Base-by-base conservation (phyloP, 2,329 filamentous ascomycete species). In the Talaromyces sp. region DNA sequence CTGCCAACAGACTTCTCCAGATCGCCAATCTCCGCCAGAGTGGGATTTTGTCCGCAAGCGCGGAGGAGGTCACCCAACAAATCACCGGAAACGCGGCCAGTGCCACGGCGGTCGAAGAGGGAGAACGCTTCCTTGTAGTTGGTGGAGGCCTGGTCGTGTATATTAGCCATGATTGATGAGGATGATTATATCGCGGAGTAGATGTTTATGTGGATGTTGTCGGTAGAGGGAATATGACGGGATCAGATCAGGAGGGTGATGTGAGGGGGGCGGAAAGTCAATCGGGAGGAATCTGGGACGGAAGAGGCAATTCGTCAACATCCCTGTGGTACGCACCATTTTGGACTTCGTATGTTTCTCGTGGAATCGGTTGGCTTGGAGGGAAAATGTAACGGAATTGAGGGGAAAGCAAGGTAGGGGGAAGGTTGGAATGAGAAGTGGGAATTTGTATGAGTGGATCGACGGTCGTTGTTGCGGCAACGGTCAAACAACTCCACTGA, bases 61-160 rank as follows among this genome's bases (percentile, higher is more conserved):
- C 94, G 89, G 63, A 99, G 86, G 56, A 99, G 84, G 74, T 99
- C 94, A 65, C 94, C 94, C 52, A 99, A 85, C 61, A 87, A 88
- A 63, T 93, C 89, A 74, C 92, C 82, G 36, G 89, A 78, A 65
- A 97, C 94, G 67, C 92, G 92, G 71, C 93, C 92, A 73, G 90
- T 96, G 72, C 94, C 94, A 76, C 94, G 93, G 87, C 97, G 97
- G 84, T 99, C 94, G 82, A 97, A 99, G 75, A 99, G 89, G 69
- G 92, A 92, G 79, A 99, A 99, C 66, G 94, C 94, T 87, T 99
- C 94, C 83, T 97, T 97, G 90, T 97, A 99, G 88, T 99, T 97
- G 80, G 93, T 97, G 57, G 85, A 85, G 72, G 84, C 82, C 84
- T 87, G 83, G 33, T 71, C 67, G 57, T 66, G 45, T 44, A 63